phyloP scores from a whole-genome alignment of 2,329 filamentous ascomycete species.

The Knufia petricola region DNA sequence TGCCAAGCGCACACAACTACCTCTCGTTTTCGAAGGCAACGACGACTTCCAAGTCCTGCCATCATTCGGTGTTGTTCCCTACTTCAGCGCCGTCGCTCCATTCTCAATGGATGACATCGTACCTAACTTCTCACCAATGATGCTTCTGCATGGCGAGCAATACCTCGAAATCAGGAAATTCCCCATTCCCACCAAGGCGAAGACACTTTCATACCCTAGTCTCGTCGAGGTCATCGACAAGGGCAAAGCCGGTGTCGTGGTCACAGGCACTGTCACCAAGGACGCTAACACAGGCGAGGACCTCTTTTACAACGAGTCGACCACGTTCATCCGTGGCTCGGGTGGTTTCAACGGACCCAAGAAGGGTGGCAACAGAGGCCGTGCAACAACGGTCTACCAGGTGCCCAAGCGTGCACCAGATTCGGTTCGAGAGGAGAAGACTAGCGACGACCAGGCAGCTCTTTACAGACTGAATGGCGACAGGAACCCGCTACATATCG shows the following conservation, averaged over 20 bases:
- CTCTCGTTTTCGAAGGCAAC: constrained; percentile 78
- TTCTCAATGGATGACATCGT: constrained; percentile 75
- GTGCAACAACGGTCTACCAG: constrained; percentile 68
- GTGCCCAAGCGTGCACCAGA: constrained; percentile 70
- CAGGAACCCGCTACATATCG: constrained; percentile 92
- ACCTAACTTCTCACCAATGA: constrained; percentile 95
- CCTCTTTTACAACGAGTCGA: constrained; percentile 92
- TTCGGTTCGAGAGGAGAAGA: constrained; percentile 72
- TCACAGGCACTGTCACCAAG: constrained; percentile 70
- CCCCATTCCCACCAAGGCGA: constrained; percentile 59
- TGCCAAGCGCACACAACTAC: constrained; percentile 79
- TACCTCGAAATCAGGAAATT: constrained; percentile 90
- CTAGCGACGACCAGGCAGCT: constrained; percentile 81
- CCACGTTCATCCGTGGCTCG: constrained; percentile 82
- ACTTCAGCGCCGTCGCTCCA: constrained; percentile 71
- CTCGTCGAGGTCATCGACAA: constrained; percentile 96
- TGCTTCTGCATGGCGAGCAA: constrained; percentile 97
- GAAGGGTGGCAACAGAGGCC: constrained; percentile 68
- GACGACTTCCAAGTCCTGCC: constrained; percentile 90
- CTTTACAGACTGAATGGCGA: constrained; percentile 90
- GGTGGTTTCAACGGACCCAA: constrained; percentile 81
- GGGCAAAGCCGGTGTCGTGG: constrained; percentile 76
- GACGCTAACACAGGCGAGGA: constrained; percentile 78
- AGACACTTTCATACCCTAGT: constrained; percentile 19
- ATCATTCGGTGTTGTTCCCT: constrained; percentile 84